Base-by-base conservation (phyloP, 106 monocot species). In the Allium cepa region DNA sequence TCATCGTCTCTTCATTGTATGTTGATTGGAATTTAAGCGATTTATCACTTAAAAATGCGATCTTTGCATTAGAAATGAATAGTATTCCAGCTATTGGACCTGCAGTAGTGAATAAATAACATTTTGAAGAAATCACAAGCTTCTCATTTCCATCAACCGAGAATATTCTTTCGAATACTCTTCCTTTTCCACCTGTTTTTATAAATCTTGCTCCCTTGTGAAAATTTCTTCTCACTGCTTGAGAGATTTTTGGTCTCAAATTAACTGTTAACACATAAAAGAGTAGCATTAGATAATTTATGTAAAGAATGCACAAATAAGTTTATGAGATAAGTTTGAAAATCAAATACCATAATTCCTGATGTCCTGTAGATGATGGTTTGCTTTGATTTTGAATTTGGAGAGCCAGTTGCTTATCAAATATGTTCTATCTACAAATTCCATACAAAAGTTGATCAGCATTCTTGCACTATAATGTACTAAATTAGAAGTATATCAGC, bases 1-100 rank as follows among this genome's bases (percentile, higher is more conserved):
- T 75, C 10, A 65, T 63, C 8, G 56, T 52, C 9, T 71, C 50
- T 55, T 67, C 74, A 50, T 69, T 74, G 8, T 75, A 48, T 22
- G 22, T 22, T 48, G 71, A 75, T 45, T 70, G 48, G 14, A 80
- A 16, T 11, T 8, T 60, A 53, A 80, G 45, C 11, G 62, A 59
- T 22, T 22, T 22, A 22, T 22, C 22, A 22, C 22, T 22, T 22
- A 22, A 22, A 22, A 22, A 22, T 22, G 75, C 80, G 49, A 80
- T 67, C 53, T 69, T 80, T 26, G 75, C 57, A 0, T 69, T 75
- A 17, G 80, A 80, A 11, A 80, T 61, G 28, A 75, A 75, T 45
- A 80, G 75, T 17, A 74, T 9, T 7, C 80, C 80, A 22, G 22
- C 22, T 22, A 22, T 22, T 22, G 22, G 22, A 22, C 22, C 22